Conservation (phyloP, 257 asterid species). For the Linaria vulgaris region DNA sequence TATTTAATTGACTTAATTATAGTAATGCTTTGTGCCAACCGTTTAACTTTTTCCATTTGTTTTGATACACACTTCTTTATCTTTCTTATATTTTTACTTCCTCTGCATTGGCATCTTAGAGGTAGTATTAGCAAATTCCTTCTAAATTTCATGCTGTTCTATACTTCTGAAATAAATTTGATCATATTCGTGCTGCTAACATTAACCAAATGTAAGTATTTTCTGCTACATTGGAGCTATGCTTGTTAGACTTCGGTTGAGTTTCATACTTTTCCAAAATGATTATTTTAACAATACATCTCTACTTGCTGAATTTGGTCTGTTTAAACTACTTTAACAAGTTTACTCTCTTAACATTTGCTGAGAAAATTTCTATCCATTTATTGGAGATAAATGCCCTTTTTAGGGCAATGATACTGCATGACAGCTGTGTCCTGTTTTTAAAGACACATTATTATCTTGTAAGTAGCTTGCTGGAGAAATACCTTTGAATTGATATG, state of each 20-base stretch:
- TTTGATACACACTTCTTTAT: neutral
- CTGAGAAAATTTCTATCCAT: too few species aligned
- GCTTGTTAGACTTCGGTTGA: neutral
- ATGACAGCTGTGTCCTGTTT: neutral
- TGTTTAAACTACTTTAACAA: too few species aligned
- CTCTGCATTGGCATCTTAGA: too few species aligned
- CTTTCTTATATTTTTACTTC: neutral
- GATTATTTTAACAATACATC: neutral
- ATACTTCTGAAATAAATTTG: constrained; percentile 5
- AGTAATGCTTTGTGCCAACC: neutral
- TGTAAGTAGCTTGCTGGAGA: constrained; percentile 9
- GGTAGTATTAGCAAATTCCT: too few species aligned
- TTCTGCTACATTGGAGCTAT: neutral
- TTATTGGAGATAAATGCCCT: too few species aligned
- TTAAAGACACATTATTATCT: neutral
- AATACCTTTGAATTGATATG: neutral
- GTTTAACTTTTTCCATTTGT: constrained; percentile 1
- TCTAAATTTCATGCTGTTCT: neutral
- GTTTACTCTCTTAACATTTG: too few species aligned
- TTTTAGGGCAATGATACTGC: too few species aligned
- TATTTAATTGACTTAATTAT: too few species aligned
- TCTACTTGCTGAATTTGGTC: too few species aligned
- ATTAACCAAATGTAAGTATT: neutral
- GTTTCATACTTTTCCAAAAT: constrained; percentile 4
- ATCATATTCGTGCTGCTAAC: constrained; percentile 11